Base-by-base conservation (phyloP, 352 stramenopile genomes). In the Phytopythium montanum region DNA sequence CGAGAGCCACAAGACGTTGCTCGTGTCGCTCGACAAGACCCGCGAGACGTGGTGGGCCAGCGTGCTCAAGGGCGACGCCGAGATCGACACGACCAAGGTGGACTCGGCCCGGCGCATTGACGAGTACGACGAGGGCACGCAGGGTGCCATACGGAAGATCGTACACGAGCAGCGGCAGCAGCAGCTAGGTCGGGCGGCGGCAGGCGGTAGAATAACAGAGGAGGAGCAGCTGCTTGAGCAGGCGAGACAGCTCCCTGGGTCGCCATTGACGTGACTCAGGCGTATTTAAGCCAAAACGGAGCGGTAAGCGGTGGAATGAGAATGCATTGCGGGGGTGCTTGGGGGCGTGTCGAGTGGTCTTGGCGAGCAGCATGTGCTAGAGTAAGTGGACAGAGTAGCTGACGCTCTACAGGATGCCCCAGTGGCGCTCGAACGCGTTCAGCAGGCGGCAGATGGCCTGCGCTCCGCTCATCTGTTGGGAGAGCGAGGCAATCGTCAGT, bases 81-180 rank as follows among this genome's bases (percentile, higher is more conserved):
- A 97, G 65, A 99, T 99, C 70, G 96, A 99, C 79, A 98, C 98
- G 36, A 94, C 77, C 28, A 90, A 98, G 70, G 95, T 99, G 28
- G 93, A 99, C 61, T 98, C 97, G 12, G 97, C 98, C 72, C 97
- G 96, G 64, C 94, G 79, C 23, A 98, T 99, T 53, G 73, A 79
- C 33, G 97, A 99, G 72, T 92, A 99, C 60, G 96, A 99, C 73
- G 91, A 88, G 12, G 95, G 97, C 49, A 99, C 97, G 9, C 82
- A 98, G 66, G 92, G 98, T 39, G 98, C 97, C 10, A 98, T 99
- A 46, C 96, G 99, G 67, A 99, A 99, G 68, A 98, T 99, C 81
- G 98, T 99, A 55, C 93, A 92, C 56, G 85, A 97, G 58, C 88
- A 97, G 70, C 79, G 90, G 41, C 96, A 99, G 71, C 96, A 98